phyloP scores from a whole-genome alignment of 768 basidiomycete genomes.

The Crucibulum laeve region DNA sequence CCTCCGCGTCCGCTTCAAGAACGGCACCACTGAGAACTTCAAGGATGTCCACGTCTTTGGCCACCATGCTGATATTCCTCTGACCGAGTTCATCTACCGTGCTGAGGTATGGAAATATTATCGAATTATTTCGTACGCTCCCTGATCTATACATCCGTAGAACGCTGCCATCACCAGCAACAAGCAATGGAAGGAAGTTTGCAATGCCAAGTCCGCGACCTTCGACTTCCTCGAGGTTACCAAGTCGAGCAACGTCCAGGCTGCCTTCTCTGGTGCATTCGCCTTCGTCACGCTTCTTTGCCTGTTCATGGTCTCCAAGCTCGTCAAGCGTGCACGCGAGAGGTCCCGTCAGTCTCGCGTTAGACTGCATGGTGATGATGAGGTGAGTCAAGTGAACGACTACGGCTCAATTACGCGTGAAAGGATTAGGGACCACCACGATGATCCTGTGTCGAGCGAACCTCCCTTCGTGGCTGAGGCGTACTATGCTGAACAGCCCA shows the following conservation, averaged over 20 bases:
- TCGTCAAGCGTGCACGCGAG: slow-evolving; percentile 35
- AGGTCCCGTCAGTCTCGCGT: slow-evolving; percentile 31
- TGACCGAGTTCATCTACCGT: slow-evolving; percentile 83
- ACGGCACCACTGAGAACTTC: slow-evolving; percentile 66
- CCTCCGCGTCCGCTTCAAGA: slow-evolving; percentile 82
- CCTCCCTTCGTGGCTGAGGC: slow-evolving; percentile 11
- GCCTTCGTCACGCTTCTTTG: slow-evolving; percentile 34
- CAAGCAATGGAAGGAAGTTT: slow-evolving; percentile 48
- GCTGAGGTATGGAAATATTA: slow-evolving; percentile 49
- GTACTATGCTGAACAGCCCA: slow-evolving; percentile 27
- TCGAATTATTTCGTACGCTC: not conserved
- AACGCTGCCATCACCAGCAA: slow-evolving; percentile 51
- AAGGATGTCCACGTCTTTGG: slow-evolving; percentile 70
- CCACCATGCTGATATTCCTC: slow-evolving; percentile 69
- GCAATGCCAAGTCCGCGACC: slow-evolving; percentile 24
- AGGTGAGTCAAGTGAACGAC: slow-evolving; percentile 39
- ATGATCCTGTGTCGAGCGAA: slow-evolving; percentile 6
- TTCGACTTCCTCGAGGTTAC: slow-evolving; percentile 20
- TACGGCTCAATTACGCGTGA: slow-evolving; percentile 31
- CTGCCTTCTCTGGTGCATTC: slow-evolving; percentile 30
- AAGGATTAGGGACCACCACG: slow-evolving; percentile 7
- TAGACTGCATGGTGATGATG: slow-evolving; percentile 42
- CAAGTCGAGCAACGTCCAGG: slow-evolving; percentile 18
- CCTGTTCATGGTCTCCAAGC: slow-evolving; percentile 30
- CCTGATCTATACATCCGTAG: slow-evolving; percentile 17